A percentile compares a stretch with the other conserved stretches of the same genome.
These are phyloP conservation scores for Bothriochloa decipiens DNA, from an alignment of 176 grass and related monocot species.

Conservation along the genomic window DNA sequence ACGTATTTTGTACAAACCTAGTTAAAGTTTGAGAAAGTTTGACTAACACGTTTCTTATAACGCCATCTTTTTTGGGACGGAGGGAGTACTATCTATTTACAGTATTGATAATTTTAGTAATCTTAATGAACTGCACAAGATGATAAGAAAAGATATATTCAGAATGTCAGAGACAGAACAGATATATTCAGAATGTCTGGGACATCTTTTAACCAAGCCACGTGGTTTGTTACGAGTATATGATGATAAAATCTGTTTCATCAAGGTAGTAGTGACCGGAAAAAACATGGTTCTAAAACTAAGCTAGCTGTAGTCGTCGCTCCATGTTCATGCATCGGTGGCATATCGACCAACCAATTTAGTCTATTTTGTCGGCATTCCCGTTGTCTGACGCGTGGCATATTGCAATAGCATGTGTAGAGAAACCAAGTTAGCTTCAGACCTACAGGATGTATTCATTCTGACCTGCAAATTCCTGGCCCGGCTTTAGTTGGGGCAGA, in stretches of 20 bases:
- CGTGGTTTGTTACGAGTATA: not conserved
- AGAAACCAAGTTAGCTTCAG: slow-evolving; percentile 46
- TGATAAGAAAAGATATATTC: no score
- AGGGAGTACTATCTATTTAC: not conserved
- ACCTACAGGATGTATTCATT: slow-evolving; percentile 43
- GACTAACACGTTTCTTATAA: no score
- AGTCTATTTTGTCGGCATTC: slow-evolving; percentile 7
- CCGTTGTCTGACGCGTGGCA: not conserved
- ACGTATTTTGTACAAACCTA: no score
- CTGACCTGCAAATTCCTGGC: slow-evolving; percentile 21
- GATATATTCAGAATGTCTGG: not conserved
- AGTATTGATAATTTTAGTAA: not conserved
- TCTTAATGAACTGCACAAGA: not conserved
- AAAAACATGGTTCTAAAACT: not conserved
- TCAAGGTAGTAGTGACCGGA: not conserved
- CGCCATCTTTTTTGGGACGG: no score
- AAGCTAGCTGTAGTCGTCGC: not conserved
- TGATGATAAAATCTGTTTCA: not conserved
- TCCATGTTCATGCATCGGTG: not conserved
- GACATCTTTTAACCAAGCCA: not conserved
- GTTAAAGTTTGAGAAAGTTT: no score
- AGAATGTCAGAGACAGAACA: no score
- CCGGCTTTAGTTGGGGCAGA: slow-evolving; percentile 43
- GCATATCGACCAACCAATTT: not conserved
- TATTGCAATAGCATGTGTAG: not conserved